Evolutionary conservation across 2,329 filamentous ascomycete species (phyloP).

Genomic region (Cladosporium oxysporum): DNA sequence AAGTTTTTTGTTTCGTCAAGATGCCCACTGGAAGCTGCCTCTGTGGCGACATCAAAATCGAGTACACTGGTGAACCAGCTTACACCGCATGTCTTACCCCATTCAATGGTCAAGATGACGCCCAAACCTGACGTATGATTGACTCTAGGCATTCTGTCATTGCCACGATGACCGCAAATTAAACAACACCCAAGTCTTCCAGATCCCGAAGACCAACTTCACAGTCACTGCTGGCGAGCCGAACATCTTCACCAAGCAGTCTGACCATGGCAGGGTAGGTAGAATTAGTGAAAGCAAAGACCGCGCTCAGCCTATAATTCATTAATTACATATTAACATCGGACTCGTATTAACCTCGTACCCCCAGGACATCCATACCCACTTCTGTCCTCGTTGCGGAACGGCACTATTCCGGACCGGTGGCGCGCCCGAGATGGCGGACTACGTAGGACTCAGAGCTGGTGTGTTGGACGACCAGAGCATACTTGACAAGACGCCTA

Average conservation of each 20-base stretch:
- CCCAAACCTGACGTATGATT: background rate
- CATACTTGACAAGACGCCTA: background rate
- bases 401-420: constrained; percentile 5
- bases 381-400: background rate
- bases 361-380: constrained; percentile 4
- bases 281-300: background rate
- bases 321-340: no score
- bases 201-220: background rate
- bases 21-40: constrained; percentile 1
- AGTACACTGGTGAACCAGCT: background rate
- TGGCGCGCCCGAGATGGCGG: background rate
- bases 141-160: background rate
- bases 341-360: constrained; percentile 12
- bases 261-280: background rate
- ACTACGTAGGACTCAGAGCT: background rate
- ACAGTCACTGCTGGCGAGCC: background rate
- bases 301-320: no score
- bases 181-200: constrained; percentile 1
- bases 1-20: background rate
- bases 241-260: constrained; percentile 1
- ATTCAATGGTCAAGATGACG: background rate
- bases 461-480: constrained; percentile 1
- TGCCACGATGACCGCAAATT: background rate
- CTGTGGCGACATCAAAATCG: background rate
- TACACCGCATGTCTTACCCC: background rate